Evolutionary conservation across 2,329 filamentous ascomycete genomes (phyloP), one percentile per base, ranked within the genome.

Genomic region (Cladophialophora exuberans): DNA sequence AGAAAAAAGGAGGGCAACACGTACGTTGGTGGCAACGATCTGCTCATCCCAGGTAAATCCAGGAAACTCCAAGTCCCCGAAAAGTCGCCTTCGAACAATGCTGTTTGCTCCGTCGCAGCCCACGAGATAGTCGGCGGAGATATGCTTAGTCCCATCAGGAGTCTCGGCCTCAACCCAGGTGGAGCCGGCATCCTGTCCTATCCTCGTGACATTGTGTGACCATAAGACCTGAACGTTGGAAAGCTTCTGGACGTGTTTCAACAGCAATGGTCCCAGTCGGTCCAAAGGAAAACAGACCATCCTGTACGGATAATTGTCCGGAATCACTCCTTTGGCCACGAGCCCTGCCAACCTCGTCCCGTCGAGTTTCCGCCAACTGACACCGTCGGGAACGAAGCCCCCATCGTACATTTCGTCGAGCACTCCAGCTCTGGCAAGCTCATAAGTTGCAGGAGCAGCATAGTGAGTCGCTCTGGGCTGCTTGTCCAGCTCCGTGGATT

Each of bases 401-500:
- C 69, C 66, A 9, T 66, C 65, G 18, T 72, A 72, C 13, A 80
- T 69, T 60, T 79, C 75, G 10, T 78, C 76, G 15, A 85, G 69
- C 13, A 87, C 76, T 1, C 83, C 84, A 1, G 83, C 83, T 20
- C 80, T 76, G 36, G 72, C 65, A 39, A 87, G 76, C 54, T 84
- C 82, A 30, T 78, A 79, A 41, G 83, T 77, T 1, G 83, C 83
- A 0, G 82, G 76, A 0, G 81, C 74, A 2, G 79, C 81, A 65
- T 86, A 86, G 68, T 86, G 82, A 3, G 83, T 81, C n/a, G 84
- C 84, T 23, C 84, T 80, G 0, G 84, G 84, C 54, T 82, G 81
- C 52, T 79, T 72, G 70, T 85, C 81, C 31, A 86, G 73, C 54
- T 78, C 71, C 22, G 75, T 66, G 2, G 77, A 74, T 2, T 78